Conservation (phyloP, 176 grass and related monocot genomes). For the Aechmea fasciata region DNA sequence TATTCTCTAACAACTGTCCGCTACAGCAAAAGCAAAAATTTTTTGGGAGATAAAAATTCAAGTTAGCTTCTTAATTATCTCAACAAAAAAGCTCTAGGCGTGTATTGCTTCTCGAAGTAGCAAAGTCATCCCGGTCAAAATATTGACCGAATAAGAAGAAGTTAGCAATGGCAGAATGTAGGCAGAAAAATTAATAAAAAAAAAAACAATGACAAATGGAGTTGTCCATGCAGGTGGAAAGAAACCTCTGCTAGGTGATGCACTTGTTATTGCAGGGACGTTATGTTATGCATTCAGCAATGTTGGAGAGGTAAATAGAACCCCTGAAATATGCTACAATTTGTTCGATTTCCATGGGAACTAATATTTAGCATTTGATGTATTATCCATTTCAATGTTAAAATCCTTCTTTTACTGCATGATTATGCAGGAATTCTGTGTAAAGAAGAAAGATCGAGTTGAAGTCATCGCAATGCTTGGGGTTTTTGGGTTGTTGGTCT, state of each 20-base stretch:
- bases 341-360: not conserved
- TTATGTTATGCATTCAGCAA: slow-evolving; percentile 66
- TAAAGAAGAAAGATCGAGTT: slow-evolving; percentile 66
- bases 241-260: slow-evolving; percentile 57
- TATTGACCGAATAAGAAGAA: not conserved
- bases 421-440: slow-evolving; percentile 52
- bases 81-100: no score
- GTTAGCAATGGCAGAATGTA: not conserved
- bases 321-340: not conserved
- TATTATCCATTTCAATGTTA: slow-evolving; percentile 3
- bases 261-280: slow-evolving; percentile 60
- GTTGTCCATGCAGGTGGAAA: slow-evolving; percentile 27
- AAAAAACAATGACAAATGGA: not conserved
- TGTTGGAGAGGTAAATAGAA: slow-evolving; percentile 48
- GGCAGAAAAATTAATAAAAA: not conserved
- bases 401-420: not conserved
- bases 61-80: no score
- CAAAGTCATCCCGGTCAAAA: no score
- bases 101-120: no score
- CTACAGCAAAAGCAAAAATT: no score
- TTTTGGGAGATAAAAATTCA: no score
- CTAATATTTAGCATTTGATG: not conserved
- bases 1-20: no score
- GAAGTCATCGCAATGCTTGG: slow-evolving; percentile 70
- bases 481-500: slow-evolving; percentile 48